phyloP scores from a whole-genome alignment of 306 rosid genomes.

The Begonia peltatifolia region DNA sequence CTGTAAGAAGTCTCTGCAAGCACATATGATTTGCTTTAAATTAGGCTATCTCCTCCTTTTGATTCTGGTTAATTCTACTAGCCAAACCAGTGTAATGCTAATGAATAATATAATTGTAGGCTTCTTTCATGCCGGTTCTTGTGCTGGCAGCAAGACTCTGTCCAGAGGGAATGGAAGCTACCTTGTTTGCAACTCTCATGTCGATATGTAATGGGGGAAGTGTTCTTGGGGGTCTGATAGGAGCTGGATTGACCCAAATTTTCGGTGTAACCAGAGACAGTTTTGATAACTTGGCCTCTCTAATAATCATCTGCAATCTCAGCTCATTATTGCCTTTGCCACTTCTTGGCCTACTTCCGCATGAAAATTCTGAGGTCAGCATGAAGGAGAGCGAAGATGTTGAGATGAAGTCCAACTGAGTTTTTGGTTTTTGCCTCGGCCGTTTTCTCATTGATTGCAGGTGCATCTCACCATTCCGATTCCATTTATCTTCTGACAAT shows the following conservation, averaged over 20 bases:
- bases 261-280: slow-evolving; percentile 81
- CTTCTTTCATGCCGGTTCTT: slow-evolving; percentile 97
- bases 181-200: slow-evolving; percentile 98
- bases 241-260: slow-evolving; percentile 79
- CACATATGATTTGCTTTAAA: too few species aligned
- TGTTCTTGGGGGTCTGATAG: slow-evolving; percentile 83
- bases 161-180: slow-evolving; percentile 98
- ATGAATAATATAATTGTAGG: slow-evolving; percentile 25
- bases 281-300: slow-evolving; percentile 58
- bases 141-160: slow-evolving; percentile 90
- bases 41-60: too few species aligned
- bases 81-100: too few species aligned
- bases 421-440: slow-evolving; percentile 6
- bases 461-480: too few species aligned
- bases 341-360: slow-evolving; percentile 82
- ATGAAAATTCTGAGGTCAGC: slow-evolving; percentile 29
- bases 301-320: slow-evolving; percentile 81
- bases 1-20: too few species aligned
- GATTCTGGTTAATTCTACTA: too few species aligned
- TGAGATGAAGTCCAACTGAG: slow-evolving; percentile 71
- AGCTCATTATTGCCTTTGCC: slow-evolving; percentile 89
- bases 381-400: slow-evolving; percentile 33
- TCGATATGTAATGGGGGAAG: slow-evolving; percentile 87
- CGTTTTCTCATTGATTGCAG: too few species aligned
- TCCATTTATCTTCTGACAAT: too few species aligned